Conservation (phyloP, 352 stramenopile genomes). For the Phytophthora melonis region DNA sequence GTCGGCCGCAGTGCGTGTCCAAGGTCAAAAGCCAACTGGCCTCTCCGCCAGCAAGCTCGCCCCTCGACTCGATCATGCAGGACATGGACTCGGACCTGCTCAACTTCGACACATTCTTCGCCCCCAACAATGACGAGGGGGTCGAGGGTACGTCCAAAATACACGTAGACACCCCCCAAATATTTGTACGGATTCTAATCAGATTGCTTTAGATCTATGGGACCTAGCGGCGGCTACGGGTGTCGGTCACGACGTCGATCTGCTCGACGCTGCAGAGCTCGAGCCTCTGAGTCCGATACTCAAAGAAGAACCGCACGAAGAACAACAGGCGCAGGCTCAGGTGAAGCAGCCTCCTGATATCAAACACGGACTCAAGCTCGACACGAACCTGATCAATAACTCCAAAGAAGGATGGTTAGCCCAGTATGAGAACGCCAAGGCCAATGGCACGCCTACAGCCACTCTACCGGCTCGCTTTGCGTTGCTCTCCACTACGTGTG, state of each 20-base stretch:
- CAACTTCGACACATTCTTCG: conserved; percentile 50
- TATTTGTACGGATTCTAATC: not conserved
- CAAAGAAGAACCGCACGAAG: conserved; percentile 32
- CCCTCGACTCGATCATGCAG: conserved; percentile 27
- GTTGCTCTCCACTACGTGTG: conserved; percentile 42
- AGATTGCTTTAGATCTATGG: conserved; percentile 35
- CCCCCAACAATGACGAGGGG: conserved; percentile 41
- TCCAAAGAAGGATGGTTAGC: conserved; percentile 23
- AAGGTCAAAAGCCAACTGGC: conserved; percentile 49
- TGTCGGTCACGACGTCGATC: conserved; percentile 39
- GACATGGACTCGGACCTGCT: conserved; percentile 49
- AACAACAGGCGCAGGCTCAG: conserved; percentile 15
- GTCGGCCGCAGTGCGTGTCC: not conserved
- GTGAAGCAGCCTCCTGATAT: conserved; percentile 21
- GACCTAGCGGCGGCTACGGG: conserved; percentile 18
- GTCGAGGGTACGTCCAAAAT: conserved; percentile 38
- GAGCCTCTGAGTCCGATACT: conserved; percentile 39
- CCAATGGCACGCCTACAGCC: conserved; percentile 37
- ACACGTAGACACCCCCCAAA: too few species aligned
- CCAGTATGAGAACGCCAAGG: conserved; percentile 31
- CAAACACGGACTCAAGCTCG: conserved; percentile 33
- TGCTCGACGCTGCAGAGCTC: conserved; percentile 37
- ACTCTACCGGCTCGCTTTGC: conserved; percentile 42
- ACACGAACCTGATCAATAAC: conserved; percentile 32
- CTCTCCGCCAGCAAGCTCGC: conserved; percentile 25